phyloP scores from a whole-genome alignment of 2,329 filamentous ascomycete species.

The Neophaeococcomyces mojaviensis region DNA sequence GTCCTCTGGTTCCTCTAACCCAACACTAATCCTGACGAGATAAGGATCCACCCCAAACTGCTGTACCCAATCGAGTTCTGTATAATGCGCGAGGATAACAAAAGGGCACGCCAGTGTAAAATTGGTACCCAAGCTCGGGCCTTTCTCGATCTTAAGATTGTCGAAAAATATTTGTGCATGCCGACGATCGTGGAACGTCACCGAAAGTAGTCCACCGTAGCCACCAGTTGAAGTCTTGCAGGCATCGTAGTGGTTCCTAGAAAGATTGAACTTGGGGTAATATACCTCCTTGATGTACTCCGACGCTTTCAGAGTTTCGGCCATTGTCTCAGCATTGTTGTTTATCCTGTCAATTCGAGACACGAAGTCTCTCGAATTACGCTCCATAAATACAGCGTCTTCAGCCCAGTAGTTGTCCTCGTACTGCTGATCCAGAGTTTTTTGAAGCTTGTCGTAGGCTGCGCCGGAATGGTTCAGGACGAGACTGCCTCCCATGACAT shows the following conservation, averaged over 20 bases:
- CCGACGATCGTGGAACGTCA: slow-evolving; percentile 63
- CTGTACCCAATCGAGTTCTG: slow-evolving; percentile 75
- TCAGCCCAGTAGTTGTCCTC: slow-evolving; percentile 93
- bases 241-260: slow-evolving; percentile 66
- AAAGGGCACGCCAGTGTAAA: slow-evolving; percentile 90
- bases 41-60: slow-evolving; percentile 76
- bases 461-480: slow-evolving; percentile 56
- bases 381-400: slow-evolving; percentile 88
- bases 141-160: slow-evolving; percentile 77
- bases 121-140: slow-evolving; percentile 90
- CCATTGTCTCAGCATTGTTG: slow-evolving; percentile 74
- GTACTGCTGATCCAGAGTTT: slow-evolving; percentile 56
- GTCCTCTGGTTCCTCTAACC: slow-evolving; percentile 68
- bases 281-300: slow-evolving; percentile 66
- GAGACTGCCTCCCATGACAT: slow-evolving; percentile 86
- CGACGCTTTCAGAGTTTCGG: slow-evolving; percentile 58
- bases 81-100: slow-evolving; percentile 82
- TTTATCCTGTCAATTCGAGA: slow-evolving; percentile 79
- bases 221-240: slow-evolving; percentile 67
- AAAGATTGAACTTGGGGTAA: slow-evolving; percentile 74
- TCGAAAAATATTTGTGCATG: slow-evolving; percentile 81
- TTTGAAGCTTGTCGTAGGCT: slow-evolving; percentile 64
- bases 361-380: slow-evolving; percentile 89
- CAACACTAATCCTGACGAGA: slow-evolving; percentile 80
- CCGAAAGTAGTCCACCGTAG: slow-evolving; percentile 82